phyloP scores from a whole-genome alignment of 2,329 filamentous ascomycete species.

The Aphanocladium album region DNA sequence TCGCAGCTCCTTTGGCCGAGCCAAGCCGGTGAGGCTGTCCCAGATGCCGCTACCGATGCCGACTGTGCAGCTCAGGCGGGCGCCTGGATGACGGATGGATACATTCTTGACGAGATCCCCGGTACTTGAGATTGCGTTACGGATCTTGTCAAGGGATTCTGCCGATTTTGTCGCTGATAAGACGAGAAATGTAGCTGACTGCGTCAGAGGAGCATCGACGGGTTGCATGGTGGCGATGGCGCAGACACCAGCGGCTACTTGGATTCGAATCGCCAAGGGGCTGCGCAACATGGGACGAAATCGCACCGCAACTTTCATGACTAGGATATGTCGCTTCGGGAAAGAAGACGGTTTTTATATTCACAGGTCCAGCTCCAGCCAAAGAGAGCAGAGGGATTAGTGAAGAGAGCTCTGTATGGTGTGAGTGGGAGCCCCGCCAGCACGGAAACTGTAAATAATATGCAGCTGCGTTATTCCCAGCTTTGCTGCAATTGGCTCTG shows the following conservation, averaged over 20 bases:
- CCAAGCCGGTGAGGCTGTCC: conserved; percentile 39
- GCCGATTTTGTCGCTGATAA: conserved; percentile 33
- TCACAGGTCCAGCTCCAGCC: not conserved
- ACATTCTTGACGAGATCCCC: conserved; percentile 48
- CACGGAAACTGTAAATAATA: not conserved
- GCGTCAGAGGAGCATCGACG: conserved; percentile 47
- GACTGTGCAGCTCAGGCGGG: conserved; percentile 46
- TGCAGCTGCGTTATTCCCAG: not conserved
- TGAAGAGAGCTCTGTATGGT: not conserved
- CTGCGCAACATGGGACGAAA: not conserved
- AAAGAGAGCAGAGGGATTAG: not conserved
- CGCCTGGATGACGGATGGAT: conserved; percentile 43
- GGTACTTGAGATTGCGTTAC: conserved; percentile 39
- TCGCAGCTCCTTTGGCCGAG: conserved; percentile 46
- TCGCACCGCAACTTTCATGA: not conserved
- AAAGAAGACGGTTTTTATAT: not conserved
- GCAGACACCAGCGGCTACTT: not conserved
- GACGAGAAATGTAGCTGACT: conserved; percentile 50
- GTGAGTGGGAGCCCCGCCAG: not conserved
- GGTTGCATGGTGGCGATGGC: conserved; percentile 24
- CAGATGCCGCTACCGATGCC: conserved; percentile 50
- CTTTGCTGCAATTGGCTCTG: not conserved
- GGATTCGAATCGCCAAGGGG: not conserved
- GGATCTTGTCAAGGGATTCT: conserved; percentile 35
- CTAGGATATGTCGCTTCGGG: not conserved